Evolutionary conservation across 164 flowering plant genomes (phyloP).

Genomic region (Sedum album): DNA sequence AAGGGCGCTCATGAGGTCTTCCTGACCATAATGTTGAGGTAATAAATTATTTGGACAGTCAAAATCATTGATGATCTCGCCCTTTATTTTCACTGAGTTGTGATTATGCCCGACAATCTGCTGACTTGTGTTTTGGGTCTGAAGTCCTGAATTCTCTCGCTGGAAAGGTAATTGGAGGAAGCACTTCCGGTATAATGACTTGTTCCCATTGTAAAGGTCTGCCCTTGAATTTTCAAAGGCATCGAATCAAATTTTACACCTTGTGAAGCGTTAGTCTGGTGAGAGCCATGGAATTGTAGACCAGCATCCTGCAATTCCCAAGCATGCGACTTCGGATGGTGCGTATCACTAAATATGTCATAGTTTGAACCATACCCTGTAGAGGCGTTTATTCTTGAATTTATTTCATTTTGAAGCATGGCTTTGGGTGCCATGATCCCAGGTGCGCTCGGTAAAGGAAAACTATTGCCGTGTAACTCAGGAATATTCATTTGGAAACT

Average conservation of each 20-base stretch:
- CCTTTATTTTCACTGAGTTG: constrained; percentile 37
- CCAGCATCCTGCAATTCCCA: constrained; percentile 11
- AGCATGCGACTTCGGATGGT: background rate
- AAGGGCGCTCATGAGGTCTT: constrained; percentile 64
- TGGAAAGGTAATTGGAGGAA: constrained; percentile 18
- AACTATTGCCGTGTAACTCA: constrained; percentile 43
- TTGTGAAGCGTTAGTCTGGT: constrained; percentile 15
- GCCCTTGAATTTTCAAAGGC: constrained; percentile 33
- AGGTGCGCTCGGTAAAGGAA: constrained; percentile 34
- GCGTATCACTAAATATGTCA: constrained; percentile 41
- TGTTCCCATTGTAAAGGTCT: constrained; percentile 27
- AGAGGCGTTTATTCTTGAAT: constrained; percentile 35
- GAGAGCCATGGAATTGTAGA: constrained; percentile 1
- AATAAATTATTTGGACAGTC: constrained; percentile 19
- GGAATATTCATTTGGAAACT: constrained; percentile 33
- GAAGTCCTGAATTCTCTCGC: constrained; percentile 21
- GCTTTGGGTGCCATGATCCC: constrained; percentile 31
- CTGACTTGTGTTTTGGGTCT: constrained; percentile 24
- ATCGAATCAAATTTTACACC: constrained; percentile 17
- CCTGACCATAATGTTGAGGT: constrained; percentile 48
- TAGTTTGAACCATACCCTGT: constrained; percentile 35
- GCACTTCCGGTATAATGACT: constrained; percentile 15
- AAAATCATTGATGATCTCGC: constrained; percentile 36
- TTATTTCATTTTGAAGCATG: constrained; percentile 33
- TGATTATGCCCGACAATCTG: constrained; percentile 12